Percentiles rank a stretch among this genome's conserved stretches.
phyloP scores from a whole-genome alignment of 441 rosid genomes.

The Gossypium aridum region DNA sequence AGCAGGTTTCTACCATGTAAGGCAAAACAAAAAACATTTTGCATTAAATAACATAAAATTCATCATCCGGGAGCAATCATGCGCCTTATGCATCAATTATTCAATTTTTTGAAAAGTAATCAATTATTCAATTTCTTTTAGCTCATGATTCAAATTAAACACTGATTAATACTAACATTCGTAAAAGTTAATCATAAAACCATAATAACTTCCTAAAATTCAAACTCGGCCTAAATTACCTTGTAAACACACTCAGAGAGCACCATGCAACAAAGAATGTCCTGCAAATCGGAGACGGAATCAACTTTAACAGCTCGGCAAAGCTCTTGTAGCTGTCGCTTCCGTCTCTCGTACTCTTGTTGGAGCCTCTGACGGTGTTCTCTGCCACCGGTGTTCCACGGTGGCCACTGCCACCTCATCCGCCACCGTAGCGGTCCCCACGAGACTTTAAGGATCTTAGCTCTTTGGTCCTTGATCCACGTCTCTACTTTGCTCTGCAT shows the following conservation, averaged over 20 bases:
- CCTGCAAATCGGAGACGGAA: constrained; percentile 83
- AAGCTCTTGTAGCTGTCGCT: constrained; percentile 72
- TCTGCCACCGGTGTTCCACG: constrained; percentile 48
- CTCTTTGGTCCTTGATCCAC: constrained; percentile 88
- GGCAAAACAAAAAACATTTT: background rate
- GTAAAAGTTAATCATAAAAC: background rate
- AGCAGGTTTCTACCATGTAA: constrained; percentile 66
- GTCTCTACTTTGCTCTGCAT: constrained; percentile 71
- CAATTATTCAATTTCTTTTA: background rate
- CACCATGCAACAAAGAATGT: constrained; percentile 94
- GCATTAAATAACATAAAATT: background rate
- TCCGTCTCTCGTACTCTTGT: constrained; percentile 68
- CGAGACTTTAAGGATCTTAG: constrained; percentile 57
- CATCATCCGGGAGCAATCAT: background rate
- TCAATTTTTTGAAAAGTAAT: background rate
- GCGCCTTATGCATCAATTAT: background rate
- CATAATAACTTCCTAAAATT: background rate
- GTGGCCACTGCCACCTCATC: constrained; percentile 77
- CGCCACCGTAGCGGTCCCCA: constrained; percentile 85
- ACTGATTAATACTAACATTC: background rate
- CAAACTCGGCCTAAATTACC: constrained; percentile 12
- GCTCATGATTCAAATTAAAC: background rate
- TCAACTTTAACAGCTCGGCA: constrained; percentile 73
- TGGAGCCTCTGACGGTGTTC: constrained; percentile 64
- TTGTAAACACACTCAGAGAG: constrained; percentile 92